These are phyloP conservation scores for Botrytis cinerea DNA, from an alignment of 2,329 filamentous ascomycete species.

Conservation along the genomic window DNA sequence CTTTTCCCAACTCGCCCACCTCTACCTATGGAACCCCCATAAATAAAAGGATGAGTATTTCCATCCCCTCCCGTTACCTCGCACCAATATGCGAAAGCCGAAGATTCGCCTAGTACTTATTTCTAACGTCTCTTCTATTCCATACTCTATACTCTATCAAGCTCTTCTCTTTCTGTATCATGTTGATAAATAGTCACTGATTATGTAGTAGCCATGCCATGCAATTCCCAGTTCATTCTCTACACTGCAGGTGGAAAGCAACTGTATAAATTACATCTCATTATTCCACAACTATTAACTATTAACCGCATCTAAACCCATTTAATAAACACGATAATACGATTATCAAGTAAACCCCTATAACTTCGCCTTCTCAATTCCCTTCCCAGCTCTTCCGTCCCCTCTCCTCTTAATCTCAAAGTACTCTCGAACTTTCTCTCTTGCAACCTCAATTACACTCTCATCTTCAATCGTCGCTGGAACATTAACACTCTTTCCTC, in stretches of 20 bases:
- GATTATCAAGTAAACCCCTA: constrained; percentile 34
- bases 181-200: accelerated
- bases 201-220: background rate
- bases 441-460: constrained; percentile 72
- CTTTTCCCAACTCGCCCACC: too few species aligned
- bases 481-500: constrained; percentile 68
- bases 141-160: background rate
- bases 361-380: constrained; percentile 47
- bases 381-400: constrained; percentile 33
- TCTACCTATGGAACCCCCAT: too few species aligned
- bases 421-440: constrained; percentile 71
- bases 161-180: background rate
- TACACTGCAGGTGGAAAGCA: background rate
- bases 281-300: background rate
- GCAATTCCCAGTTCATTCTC: background rate
- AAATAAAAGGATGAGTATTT: background rate
- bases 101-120: background rate
- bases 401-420: constrained; percentile 54
- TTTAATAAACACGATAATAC: background rate
- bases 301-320: background rate
- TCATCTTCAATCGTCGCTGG: constrained; percentile 86
- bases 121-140: background rate
- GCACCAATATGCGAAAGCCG: background rate
- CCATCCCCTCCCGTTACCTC: too few species aligned
- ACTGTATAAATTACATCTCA: background rate